Base-by-base conservation (phyloP, 2,329 filamentous ascomycete species). In the Penicillium sp. region DNA sequence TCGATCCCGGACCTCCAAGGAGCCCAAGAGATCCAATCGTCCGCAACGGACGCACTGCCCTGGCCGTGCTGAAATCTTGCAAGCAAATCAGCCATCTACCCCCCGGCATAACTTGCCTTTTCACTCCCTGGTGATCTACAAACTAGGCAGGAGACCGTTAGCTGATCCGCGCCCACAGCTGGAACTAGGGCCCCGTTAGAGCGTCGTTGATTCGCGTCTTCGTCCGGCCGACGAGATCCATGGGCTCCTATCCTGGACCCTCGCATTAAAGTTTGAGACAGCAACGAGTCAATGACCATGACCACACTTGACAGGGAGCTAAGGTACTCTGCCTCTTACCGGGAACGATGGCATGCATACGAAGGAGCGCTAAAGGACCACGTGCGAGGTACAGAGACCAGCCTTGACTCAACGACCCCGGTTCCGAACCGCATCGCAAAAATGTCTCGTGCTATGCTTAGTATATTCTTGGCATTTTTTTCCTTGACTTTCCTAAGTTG, bases 261-360 rank as follows among this genome's bases (percentile, higher is more conserved):
- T 52, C 31, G 14, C 35, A 52, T 54, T 60, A 52, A 58, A 42
- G 61, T 63, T 63, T 58, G 42, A 62, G 57, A 59, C 59, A 58
- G 51, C 42, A 35, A 57, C n/a, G 25, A 43, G 57, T 54, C 38
- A 35, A 57, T n/a, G 25, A 43, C n/a, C 37, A 12, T 38, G 41
- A 56, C 43, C 54, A 53, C 48, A 51, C 42, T 56, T 37, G 43
- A 48, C 53, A 47, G 54, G 42, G 31, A 53, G 31, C 11, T 57
- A 37, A 52, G 31, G 28, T 31, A 25, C 42, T 20, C 39, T 54
- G 52, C 25, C 43, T 54, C 49, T 20, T 4, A 25, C 43, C 50
- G 20, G 22, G 42, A 39, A 35, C 35, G 17, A 49, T 41, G 42
- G 35, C 41, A 28, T 37, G 34, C 49, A 38, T 34, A 41, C 17